Conservation (phyloP, 495 filamentous ascomycete species). For the Aspergillus coremiiformis region DNA sequence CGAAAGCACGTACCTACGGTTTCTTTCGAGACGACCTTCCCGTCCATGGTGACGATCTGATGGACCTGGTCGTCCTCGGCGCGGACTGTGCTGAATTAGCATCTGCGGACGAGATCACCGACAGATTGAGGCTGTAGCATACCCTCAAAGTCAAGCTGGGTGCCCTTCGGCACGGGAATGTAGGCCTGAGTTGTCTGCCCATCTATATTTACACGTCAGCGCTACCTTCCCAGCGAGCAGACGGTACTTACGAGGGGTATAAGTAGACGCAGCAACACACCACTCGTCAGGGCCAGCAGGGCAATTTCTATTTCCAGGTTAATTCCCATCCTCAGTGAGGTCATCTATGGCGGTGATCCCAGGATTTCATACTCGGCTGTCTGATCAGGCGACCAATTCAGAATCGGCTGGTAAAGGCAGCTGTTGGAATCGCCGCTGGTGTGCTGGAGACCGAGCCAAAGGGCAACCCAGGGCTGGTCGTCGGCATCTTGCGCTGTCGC, state of each 20-base stretch:
- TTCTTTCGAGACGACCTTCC: constrained; percentile 15
- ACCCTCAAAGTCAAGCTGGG: constrained; percentile 16
- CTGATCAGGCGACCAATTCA: constrained; percentile 18
- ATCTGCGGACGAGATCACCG: neutral
- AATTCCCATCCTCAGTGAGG: neutral
- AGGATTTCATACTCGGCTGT: constrained; percentile 11
- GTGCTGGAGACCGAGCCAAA: constrained; percentile 13
- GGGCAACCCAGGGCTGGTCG: constrained; percentile 14
- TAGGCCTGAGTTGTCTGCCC: constrained; percentile 16
- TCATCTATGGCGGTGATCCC: neutral
- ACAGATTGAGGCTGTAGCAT: neutral
- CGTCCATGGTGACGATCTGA: constrained; percentile 16
- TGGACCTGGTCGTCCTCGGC: constrained; percentile 12
- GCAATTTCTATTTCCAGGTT: constrained; percentile 5
- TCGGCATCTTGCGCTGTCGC: neutral
- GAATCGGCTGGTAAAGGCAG: constrained; percentile 16
- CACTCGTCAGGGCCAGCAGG: constrained; percentile 11
- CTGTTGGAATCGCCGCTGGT: constrained; percentile 3
- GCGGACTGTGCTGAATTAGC: constrained; percentile 1
- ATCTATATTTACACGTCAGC: constrained; percentile 1
- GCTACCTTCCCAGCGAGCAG: neutral
- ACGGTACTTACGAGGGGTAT: constrained; percentile 9
- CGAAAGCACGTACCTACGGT: constrained; percentile 6
- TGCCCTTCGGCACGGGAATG: constrained; percentile 12
- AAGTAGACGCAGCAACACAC: constrained; percentile 17